phyloP scores from a whole-genome alignment of 768 basidiomycete genomes.

The Filobasidium floriforme region DNA sequence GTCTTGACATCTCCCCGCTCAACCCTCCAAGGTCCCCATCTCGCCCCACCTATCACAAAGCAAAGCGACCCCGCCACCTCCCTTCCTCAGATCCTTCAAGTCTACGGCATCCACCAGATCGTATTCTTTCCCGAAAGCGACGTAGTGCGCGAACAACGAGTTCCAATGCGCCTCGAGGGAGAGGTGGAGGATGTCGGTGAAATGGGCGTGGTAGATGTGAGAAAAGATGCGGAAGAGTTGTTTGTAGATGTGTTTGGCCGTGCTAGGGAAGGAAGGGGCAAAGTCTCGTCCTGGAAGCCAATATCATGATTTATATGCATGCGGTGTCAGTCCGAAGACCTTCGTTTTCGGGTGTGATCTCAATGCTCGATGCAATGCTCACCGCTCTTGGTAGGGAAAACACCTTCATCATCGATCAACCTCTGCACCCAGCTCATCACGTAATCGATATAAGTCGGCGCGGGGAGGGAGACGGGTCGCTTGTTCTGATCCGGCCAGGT shows the following conservation, averaged over 20 bases:
- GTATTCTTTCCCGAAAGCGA: slow-evolving; percentile 91
- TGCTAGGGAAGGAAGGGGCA: slow-evolving; percentile 77
- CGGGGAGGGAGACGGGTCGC: slow-evolving; percentile 76
- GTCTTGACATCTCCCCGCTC: neutral
- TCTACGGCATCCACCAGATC: slow-evolving; percentile 84
- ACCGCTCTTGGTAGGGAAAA: slow-evolving; percentile 95
- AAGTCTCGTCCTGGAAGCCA: slow-evolving; percentile 82
- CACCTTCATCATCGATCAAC: slow-evolving; percentile 83
- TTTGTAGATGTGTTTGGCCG: slow-evolving; percentile 84
- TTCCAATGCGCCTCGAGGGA: slow-evolving; percentile 87
- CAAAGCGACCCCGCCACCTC: slow-evolving; percentile 57
- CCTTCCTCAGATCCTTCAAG: slow-evolving; percentile 52
- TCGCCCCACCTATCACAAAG: slow-evolving; percentile 87
- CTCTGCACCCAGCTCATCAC: slow-evolving; percentile 97
- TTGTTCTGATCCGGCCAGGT: slow-evolving; percentile 89
- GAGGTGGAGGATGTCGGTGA: slow-evolving; percentile 73
- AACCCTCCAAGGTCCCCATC: slow-evolving; percentile 68
- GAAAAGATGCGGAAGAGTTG: slow-evolving; percentile 95
- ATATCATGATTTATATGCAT: too few species aligned
- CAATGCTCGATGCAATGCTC: too few species aligned
- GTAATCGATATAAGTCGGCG: slow-evolving; percentile 94
- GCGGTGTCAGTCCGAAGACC: too few species aligned
- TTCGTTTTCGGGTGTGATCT: too few species aligned
- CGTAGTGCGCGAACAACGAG: slow-evolving; percentile 93
- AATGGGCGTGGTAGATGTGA: slow-evolving; percentile 94